Conservation (phyloP, 305 asterid species). For the Solanum chacoense region DNA sequence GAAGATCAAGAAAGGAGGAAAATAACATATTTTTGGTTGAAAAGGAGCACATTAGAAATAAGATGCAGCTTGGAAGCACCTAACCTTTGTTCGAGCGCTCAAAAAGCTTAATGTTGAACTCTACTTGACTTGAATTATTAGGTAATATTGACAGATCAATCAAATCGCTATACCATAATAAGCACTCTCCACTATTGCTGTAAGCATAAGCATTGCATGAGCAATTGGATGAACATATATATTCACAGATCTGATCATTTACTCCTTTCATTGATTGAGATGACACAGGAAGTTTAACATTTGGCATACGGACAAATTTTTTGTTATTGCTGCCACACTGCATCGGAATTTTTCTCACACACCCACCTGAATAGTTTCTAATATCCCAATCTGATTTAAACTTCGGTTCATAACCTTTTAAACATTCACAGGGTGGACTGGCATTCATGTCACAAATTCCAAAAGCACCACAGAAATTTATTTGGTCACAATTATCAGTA, state of each 20-base stretch:
- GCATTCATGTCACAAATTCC: constrained; percentile 3
- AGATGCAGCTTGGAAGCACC: neutral
- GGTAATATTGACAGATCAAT: constrained; percentile 6
- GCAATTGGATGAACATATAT: constrained; percentile 9
- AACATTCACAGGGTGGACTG: constrained; percentile 2
- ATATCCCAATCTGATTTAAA: neutral
- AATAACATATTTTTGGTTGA: neutral
- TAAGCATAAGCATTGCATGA: constrained; percentile 17
- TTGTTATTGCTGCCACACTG: neutral
- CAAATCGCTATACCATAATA: constrained; percentile 10
- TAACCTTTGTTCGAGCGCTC: neutral
- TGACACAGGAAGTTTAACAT: constrained; percentile 11
- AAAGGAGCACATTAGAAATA: neutral
- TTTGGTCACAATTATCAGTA: neutral
- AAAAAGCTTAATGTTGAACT: neutral
- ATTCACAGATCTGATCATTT: neutral
- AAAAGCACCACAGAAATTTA: constrained; percentile 15
- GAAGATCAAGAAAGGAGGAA: neutral
- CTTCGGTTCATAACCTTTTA: constrained; percentile 5
- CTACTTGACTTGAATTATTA: neutral
- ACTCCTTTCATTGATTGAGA: constrained; percentile 1
- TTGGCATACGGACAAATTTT: neutral
- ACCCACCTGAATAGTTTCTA: constrained; percentile 6
- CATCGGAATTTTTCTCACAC: constrained; percentile 1
- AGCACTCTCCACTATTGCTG: constrained; percentile 3